Evolutionary conservation across 306 rosid species (phyloP), one percentile per base, ranked within the genome.

Genomic region (Prunus armeniaca): DNA sequence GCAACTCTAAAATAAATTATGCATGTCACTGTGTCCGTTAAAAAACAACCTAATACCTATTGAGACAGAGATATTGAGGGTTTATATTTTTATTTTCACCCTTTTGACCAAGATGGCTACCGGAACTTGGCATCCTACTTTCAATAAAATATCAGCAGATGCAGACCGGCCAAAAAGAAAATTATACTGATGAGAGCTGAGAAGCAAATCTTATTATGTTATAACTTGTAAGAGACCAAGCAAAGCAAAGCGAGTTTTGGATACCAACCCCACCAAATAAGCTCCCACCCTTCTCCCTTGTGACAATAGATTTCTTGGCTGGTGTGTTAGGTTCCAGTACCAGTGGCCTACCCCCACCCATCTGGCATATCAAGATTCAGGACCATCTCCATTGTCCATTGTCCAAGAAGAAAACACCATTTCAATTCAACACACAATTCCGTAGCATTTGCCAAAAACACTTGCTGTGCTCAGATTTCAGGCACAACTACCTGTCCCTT

Each of bases 271-370:
- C 52, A 82, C 85, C 80, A 80, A 85, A 79, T 70, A 57, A 66
- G 19, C 12, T 55, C 73, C 30, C 43, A 34, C 22, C 2, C 27
- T 25, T 15, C 46, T 12, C 34, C 9, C 20, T 12, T 2, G 24
- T 63, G 49, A 19, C 30, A 47, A 8, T 41, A 55, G 34, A 34
- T 67, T 38, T 4, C 43, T 30, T 17, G 30, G 58, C 74, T 68
- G 84, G 72, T 76, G 22, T 63, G 71, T 79, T 77, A 71, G 83
- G 82, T 81, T 63, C 34, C 43, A 49, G n/a, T 66, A 52, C 78
- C 71, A 65, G 75, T 77, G 52, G 64, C 84, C 87, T 80, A 80
- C 80, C 71, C 78, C 81, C 85, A 89, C 85, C 89, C 78, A 84
- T 81, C 68, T 20, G 50, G 7, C 24, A 46, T 27, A 38, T 38